A percentile compares a stretch with the other conserved stretches of the same genome.
phyloP scores from a whole-genome alignment of 2,329 filamentous ascomycete genomes.

The Monosporascus sp. region DNA sequence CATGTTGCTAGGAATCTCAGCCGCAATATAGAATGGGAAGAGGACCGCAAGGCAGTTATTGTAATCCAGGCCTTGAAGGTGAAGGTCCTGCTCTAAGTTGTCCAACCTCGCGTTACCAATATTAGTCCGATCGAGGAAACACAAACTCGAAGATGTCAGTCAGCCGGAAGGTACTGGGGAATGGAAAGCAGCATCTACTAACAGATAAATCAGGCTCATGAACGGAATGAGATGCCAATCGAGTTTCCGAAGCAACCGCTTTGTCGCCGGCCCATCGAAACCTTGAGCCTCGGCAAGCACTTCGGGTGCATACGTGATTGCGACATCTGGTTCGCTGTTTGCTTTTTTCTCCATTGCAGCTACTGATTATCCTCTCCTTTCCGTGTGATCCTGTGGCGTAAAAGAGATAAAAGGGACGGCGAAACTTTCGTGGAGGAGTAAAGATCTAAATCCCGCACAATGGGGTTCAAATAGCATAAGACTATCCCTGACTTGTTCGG shows the following conservation, averaged over 20 bases:
- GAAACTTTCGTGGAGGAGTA: no score
- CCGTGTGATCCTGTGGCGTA: no score
- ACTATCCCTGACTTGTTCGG: no score
- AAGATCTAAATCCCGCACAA: no score
- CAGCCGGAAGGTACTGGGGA: neutral
- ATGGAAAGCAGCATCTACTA: conserved; percentile 7
- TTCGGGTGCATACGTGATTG: neutral
- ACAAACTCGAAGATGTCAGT: conserved; percentile 26
- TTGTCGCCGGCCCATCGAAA: conserved; percentile 35
- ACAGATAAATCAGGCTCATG: conserved; percentile 53
- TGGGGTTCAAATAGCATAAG: no score
- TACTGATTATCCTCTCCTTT: no score
- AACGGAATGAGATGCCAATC: conserved; percentile 54
- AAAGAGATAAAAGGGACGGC: no score
- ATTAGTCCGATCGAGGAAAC: conserved; percentile 47
- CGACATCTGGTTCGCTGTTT: no score
- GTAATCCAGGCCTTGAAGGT: conserved; percentile 54
- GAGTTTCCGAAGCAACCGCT: conserved; percentile 45
- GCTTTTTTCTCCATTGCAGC: no score
- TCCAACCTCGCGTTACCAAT: conserved; percentile 37
- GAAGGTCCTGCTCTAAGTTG: conserved; percentile 28
- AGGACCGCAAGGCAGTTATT: conserved; percentile 54
- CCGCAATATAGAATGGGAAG: conserved; percentile 60
- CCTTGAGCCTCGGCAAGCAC: conserved; percentile 6
- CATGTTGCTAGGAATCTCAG: conserved; percentile 56